Evolutionary conservation across 192 early-diverging fungal species (phyloP).

Genomic region (Chytriomyces hyalinus): DNA sequence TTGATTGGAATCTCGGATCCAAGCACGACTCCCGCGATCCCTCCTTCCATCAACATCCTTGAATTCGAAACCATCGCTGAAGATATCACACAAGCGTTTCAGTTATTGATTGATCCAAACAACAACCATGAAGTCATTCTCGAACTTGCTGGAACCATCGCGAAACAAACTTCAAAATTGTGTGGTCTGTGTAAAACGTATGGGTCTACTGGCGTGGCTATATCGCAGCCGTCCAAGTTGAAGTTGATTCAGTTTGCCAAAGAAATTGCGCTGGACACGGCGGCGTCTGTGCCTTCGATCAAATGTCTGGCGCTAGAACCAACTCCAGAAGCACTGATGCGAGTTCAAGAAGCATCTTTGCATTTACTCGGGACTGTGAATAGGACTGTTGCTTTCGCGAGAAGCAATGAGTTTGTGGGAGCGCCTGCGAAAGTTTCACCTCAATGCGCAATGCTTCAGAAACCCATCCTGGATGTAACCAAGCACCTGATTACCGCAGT

Average conservation of each 20-base stretch:
- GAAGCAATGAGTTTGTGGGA: conserved; percentile 51
- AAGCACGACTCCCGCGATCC: conserved; percentile 43
- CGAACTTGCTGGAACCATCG: conserved; percentile 48
- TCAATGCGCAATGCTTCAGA: conserved; percentile 42
- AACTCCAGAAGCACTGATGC: conserved; percentile 36
- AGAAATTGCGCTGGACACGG: conserved; percentile 51
- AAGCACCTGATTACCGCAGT: conserved; percentile 34
- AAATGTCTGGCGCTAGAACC: conserved; percentile 52
- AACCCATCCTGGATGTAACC: conserved; percentile 48
- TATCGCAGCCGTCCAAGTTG: conserved; percentile 40
- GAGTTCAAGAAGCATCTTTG: conserved; percentile 39
- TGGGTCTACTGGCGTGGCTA: conserved; percentile 36
- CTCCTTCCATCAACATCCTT: conserved; percentile 44
- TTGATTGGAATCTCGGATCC: conserved; percentile 54
- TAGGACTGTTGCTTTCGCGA: conserved; percentile 40
- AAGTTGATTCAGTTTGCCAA: conserved; percentile 51
- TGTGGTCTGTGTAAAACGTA: conserved; percentile 51
- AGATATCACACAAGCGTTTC: conserved; percentile 49
- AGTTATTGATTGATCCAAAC: conserved; percentile 42
- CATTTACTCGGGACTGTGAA: conserved; percentile 55
- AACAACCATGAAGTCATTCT: conserved; percentile 50
- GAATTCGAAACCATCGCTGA: conserved; percentile 33
- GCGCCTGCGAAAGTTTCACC: conserved; percentile 49
- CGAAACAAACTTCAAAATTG: conserved; percentile 54
- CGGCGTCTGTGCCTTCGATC: conserved; percentile 48